Evolutionary conservation across 495 filamentous ascomycete genomes (phyloP), one percentile per base, ranked within the genome.

Genomic region (Penicillium cinerascens): DNA sequence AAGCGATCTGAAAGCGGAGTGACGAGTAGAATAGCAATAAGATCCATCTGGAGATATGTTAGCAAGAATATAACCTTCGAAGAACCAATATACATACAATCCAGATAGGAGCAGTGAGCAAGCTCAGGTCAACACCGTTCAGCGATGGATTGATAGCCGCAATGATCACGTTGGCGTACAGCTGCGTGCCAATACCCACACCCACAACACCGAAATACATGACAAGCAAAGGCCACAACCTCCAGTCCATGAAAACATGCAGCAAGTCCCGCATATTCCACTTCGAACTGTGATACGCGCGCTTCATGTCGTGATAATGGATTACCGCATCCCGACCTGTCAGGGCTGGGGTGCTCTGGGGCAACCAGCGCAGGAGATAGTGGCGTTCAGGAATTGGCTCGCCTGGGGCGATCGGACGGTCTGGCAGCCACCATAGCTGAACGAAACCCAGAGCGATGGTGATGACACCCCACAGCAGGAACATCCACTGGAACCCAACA

Each of bases 151-250:
- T 84, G 49, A 89, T 92, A 4, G 82, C 82, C 40, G 82, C 75
- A 63, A 96, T 93, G 59, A 96, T 95, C 33, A 95, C 78, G 3
- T 84, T 92, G 44, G 85, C 87, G 61, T 95, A 95, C 41, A 85
- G 81, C 71, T 95, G 90, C 2, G 89, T 87, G 37, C 91, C 91
- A 46, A 95, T 93, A 1, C 91, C 91, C 6, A 95, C 91, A 25
- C 91, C 91, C 5, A 96, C 91, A 8, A 95, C 91, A 15, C 91
- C 91, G 68, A 96, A 95, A 68, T 96, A 96, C 91, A 95, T 95
- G 35, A 92, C 58, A 8, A 86, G 75, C 47, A 96, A 66, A 0
- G 91, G 91, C 86, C 87, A 95, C 17, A 95, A 69, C 3, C 89
- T 80, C 90, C 90, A 95, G 66, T 96, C 91, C 35, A 83, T 73